Conservation (phyloP, 2,329 filamentous ascomycete genomes). For the Aspergillus latus region DNA sequence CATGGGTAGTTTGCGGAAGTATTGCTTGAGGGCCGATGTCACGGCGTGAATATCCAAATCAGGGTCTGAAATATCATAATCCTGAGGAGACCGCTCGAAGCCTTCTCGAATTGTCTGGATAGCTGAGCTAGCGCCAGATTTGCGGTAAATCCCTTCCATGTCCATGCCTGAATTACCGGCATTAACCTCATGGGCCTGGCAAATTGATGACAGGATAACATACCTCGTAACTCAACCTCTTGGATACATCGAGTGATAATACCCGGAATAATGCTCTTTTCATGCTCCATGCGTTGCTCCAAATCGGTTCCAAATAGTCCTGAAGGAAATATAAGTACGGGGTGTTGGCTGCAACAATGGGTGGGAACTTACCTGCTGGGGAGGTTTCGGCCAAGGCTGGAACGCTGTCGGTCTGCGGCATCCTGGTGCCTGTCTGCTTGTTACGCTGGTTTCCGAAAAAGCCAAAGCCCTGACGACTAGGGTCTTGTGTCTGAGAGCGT, state of each 20-base stretch:
- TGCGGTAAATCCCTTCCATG: constrained; percentile 94
- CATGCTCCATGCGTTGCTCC: constrained; percentile 78
- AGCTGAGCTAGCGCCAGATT: constrained; percentile 89
- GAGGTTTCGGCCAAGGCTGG: constrained; percentile 40
- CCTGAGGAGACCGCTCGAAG: constrained; percentile 73
- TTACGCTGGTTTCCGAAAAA: constrained; percentile 62
- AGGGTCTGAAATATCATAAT: constrained; percentile 90
- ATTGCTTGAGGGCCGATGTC: constrained; percentile 94
- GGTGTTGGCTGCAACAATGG: not conserved
- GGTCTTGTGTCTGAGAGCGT: constrained; percentile 45
- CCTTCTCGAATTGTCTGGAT: constrained; percentile 87
- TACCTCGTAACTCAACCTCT: constrained; percentile 87
- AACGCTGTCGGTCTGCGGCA: constrained; percentile 46
- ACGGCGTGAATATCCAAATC: constrained; percentile 94
- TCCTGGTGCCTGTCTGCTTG: constrained; percentile 41
- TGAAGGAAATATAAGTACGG: constrained; percentile 25
- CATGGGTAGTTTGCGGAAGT: constrained; percentile 87
- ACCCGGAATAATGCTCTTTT: constrained; percentile 83
- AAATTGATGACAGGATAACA: constrained; percentile 17
- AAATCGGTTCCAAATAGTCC: constrained; percentile 88
- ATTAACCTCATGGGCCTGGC: constrained; percentile 15
- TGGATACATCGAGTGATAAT: constrained; percentile 94
- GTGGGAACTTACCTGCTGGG: constrained; percentile 38
- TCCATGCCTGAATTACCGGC: constrained; percentile 66
- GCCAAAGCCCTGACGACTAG: constrained; percentile 63